Percentiles rank a stretch among this genome's conserved stretches.
Evolutionary conservation across 305 asterid species (phyloP).

Genomic region (Fraxinus xanthoxyloides): DNA sequence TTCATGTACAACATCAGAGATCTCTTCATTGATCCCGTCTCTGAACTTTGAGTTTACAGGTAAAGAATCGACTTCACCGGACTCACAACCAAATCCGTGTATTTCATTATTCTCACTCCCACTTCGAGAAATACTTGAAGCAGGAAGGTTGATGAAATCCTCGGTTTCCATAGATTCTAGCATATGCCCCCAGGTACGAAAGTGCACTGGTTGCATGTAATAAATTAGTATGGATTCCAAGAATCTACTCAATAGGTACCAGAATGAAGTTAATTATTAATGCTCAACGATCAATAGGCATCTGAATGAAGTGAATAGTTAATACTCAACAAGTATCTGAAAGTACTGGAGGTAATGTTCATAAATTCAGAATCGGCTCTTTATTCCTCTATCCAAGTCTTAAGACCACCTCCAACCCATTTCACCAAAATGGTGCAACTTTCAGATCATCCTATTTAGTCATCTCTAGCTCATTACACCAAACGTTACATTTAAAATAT

Average conservation of each 20-base stretch:
- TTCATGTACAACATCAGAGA: slow-evolving; percentile 20
- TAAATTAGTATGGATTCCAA: not conserved
- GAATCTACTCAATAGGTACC: not conserved
- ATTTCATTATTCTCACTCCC: slow-evolving; percentile 35
- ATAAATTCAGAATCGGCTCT: not conserved
- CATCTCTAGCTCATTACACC: not conserved
- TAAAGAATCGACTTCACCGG: slow-evolving; percentile 27
- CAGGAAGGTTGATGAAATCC: slow-evolving; percentile 46
- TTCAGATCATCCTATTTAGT: not conserved
- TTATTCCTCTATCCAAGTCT: not conserved
- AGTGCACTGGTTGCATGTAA: slow-evolving; percentile 11
- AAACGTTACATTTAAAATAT: not conserved
- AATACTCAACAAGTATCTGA: not conserved
- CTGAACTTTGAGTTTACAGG: slow-evolving; percentile 31
- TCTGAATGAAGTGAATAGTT: not conserved
- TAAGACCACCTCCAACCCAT: not conserved
- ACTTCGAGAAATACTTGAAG: slow-evolving; percentile 42
- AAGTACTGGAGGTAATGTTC: not conserved
- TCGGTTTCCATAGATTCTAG: slow-evolving; percentile 48
- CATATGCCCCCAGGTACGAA: slow-evolving; percentile 15
- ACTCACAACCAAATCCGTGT: slow-evolving; percentile 31
- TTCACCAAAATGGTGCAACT: not conserved
- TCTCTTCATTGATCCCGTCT: slow-evolving; percentile 39
- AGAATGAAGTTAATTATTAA: not conserved
- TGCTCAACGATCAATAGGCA: not conserved